Evolutionary conservation across 1,284 basidiomycete species (phyloP).

Genomic region (Agaricales sp.): DNA sequence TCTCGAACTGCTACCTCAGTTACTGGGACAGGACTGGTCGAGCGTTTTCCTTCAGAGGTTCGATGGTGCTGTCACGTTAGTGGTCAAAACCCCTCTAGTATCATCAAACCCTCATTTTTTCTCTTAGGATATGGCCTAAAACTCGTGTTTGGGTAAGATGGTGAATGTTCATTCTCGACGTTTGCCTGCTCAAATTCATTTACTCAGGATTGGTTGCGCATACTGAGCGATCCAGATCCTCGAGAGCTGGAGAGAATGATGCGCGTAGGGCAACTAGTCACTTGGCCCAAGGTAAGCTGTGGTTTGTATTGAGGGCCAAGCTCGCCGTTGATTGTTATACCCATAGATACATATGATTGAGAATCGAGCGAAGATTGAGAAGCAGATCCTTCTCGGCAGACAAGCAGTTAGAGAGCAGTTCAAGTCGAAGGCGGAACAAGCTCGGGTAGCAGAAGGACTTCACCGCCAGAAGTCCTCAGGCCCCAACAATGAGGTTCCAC

Average conservation of each 20-base stretch:
- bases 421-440: constrained; percentile 20
- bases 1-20: constrained; percentile 79
- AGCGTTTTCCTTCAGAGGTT: constrained; percentile 89
- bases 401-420: constrained; percentile 54
- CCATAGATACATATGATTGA: constrained; percentile 83
- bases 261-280: constrained; percentile 78
- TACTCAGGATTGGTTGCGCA: constrained; percentile 69
- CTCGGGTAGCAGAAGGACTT: constrained; percentile 18
- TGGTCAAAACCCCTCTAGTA: constrained; percentile 8
- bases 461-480: constrained; percentile 14
- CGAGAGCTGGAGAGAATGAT: constrained; percentile 78
- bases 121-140: constrained; percentile 72
- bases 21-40: constrained; percentile 92
- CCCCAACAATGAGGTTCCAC: constrained; percentile 9
- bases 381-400: constrained; percentile 76
- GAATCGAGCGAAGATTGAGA: constrained; percentile 73
- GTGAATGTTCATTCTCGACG: neutral
- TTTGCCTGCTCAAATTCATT: constrained; percentile 6
- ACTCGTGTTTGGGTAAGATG: constrained; percentile 58
- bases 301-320: too few species aligned
- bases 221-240: constrained; percentile 80
- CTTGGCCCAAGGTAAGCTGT: constrained; percentile 79
- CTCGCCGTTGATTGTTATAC: too few species aligned
- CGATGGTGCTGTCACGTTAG: constrained; percentile 74
- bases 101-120: neutral